These are phyloP conservation scores for Lentinula detonsa DNA, from an alignment of 768 basidiomycete species.

Conservation along the genomic window DNA sequence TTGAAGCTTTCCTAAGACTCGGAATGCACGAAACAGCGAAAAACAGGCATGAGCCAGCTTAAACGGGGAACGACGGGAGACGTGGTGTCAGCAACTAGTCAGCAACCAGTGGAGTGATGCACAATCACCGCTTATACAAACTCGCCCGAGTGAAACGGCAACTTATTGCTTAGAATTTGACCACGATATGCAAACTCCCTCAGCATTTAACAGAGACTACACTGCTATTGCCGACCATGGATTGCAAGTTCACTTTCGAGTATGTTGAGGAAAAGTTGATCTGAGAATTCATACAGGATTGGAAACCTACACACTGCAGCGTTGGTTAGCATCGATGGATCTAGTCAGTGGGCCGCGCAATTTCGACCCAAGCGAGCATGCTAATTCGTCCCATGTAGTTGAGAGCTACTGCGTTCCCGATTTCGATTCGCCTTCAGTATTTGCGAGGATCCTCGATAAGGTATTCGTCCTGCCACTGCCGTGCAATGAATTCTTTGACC, in stretches of 20 bases:
- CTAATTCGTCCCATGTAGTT: constrained; percentile 36
- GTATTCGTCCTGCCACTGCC: constrained; percentile 24
- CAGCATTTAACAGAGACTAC: constrained; percentile 53
- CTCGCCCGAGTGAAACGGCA: too few relatives aligned
- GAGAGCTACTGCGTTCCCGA: constrained; percentile 91
- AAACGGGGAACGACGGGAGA: neutral
- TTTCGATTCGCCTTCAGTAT: constrained; percentile 91
- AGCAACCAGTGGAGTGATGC: too few relatives aligned
- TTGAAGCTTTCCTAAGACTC: too few relatives aligned
- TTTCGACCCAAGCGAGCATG: neutral
- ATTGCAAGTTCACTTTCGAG: constrained; percentile 39
- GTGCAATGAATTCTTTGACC: neutral
- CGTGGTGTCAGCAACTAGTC: neutral
- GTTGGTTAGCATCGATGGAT: constrained; percentile 77
- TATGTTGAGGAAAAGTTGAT: neutral
- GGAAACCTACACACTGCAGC: constrained; percentile 84
- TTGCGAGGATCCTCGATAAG: constrained; percentile 89
- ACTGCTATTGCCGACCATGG: constrained; percentile 75
- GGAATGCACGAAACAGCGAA: too few relatives aligned
- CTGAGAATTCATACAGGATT: constrained; percentile 41
- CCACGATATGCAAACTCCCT: neutral
- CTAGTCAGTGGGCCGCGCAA: constrained; percentile 38
- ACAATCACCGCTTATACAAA: too few relatives aligned
- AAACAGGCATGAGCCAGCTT: neutral
- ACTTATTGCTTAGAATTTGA: neutral